A percentile compares a stretch with the other conserved stretches of the same genome.
Evolutionary conservation across 1,139 yeast species (phyloP).

Genomic region (Hemisphaericaspora xylofermentans): DNA sequence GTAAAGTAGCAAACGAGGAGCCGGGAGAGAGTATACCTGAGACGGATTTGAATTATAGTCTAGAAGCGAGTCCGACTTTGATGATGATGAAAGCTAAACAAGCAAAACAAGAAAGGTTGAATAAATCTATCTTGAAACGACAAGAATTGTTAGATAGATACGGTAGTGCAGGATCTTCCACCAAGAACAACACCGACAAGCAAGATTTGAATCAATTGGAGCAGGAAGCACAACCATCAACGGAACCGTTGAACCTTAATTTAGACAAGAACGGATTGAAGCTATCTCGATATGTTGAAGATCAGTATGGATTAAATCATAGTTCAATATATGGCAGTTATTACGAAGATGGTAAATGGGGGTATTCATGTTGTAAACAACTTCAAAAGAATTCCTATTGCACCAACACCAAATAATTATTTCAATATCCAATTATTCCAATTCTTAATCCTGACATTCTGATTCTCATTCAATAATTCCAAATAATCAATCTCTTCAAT

Average conservation of each 20-base stretch:
- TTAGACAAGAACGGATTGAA: constrained; percentile 14
- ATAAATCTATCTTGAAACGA: constrained; percentile 20
- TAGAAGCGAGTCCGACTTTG: constrained; percentile 64
- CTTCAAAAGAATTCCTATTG: constrained; percentile 27
- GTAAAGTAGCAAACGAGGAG: no score
- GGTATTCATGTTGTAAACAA: constrained; percentile 46
- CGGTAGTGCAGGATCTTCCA: constrained; percentile 13
- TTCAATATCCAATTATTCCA: constrained; percentile 21
- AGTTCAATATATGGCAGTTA: constrained; percentile 48
- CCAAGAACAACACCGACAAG: neutral
- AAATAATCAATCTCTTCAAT: constrained; percentile 16
- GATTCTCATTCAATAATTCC: constrained; percentile 17
- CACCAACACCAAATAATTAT: constrained; percentile 6
- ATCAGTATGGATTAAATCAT: constrained; percentile 38
- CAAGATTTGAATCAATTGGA: no score
- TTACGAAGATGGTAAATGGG: constrained; percentile 50
- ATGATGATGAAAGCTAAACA: constrained; percentile 46
- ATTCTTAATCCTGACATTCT: constrained; percentile 15
- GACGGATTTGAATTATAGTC: constrained; percentile 39
- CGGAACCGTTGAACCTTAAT: neutral
- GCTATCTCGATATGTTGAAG: constrained; percentile 35
- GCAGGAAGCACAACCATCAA: no score
- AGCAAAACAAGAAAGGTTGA: constrained; percentile 30
- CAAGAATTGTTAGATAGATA: constrained; percentile 33
- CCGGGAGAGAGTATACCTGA: constrained; percentile 24